Percentiles rank a stretch among this genome's conserved stretches.
Evolutionary conservation across 2,329 filamentous ascomycete genomes (phyloP).

Genomic region (Thermothelomyces thermophilus): DNA sequence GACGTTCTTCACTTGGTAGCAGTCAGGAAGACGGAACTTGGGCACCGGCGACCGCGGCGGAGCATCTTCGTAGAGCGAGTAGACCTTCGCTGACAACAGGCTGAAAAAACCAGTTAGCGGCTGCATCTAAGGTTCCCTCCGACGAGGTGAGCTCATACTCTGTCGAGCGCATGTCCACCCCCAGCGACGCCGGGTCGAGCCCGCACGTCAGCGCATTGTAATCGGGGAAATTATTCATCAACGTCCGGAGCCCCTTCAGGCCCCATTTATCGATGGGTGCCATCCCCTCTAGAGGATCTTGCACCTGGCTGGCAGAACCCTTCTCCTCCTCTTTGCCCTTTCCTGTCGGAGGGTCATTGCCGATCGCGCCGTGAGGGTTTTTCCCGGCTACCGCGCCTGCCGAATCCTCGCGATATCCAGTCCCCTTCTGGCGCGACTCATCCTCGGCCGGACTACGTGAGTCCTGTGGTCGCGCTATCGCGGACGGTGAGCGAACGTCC

Average conservation of each 20-base stretch:
- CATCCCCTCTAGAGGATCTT: constrained; percentile 57
- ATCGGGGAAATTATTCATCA: constrained; percentile 59
- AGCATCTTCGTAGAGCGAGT: constrained; percentile 55
- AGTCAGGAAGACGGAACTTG: constrained; percentile 55
- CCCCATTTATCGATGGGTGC: constrained; percentile 58
- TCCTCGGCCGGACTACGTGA: constrained; percentile 36
- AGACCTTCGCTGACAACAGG: constrained; percentile 52
- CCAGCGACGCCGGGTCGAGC: constrained; percentile 51
- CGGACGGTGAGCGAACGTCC: constrained; percentile 42
- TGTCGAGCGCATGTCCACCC: constrained; percentile 50
- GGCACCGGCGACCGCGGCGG: constrained; percentile 52
- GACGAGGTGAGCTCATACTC: constrained; percentile 42
- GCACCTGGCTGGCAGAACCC: constrained; percentile 34
- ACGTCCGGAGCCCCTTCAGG: constrained; percentile 54
- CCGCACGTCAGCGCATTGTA: constrained; percentile 56
- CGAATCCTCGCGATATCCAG: constrained; percentile 39
- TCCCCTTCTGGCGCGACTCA: constrained; percentile 40
- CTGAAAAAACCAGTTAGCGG: constrained; percentile 32
- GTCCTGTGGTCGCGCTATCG: constrained; percentile 40
- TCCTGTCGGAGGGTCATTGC: constrained; percentile 35
- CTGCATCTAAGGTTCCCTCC: not conserved
- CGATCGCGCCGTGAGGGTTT: constrained; percentile 42
- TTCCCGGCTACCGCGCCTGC: constrained; percentile 34
- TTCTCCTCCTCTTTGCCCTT: constrained; percentile 42
- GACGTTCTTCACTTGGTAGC: constrained; percentile 61